These are phyloP conservation scores for Tulasnella sp. DNA, from an alignment of 768 basidiomycete genomes.

Conservation along the genomic window DNA sequence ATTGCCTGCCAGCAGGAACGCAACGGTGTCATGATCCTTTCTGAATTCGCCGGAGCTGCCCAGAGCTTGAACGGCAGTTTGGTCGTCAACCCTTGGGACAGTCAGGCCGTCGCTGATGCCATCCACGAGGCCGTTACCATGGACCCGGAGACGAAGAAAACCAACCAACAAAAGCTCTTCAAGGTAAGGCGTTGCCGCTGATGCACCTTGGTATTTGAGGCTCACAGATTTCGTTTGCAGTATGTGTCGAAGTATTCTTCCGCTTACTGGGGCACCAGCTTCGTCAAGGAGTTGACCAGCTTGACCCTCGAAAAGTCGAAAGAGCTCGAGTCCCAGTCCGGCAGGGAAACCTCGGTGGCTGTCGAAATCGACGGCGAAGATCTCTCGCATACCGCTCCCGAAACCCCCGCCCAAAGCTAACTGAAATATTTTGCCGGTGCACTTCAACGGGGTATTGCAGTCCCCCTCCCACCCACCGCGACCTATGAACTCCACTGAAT, in stretches of 20 bases:
- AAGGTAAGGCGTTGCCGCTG: slow-evolving; percentile 40
- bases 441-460: neutral
- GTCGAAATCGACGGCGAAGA: slow-evolving; percentile 11
- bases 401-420: neutral
- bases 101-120: slow-evolving; percentile 96
- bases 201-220: neutral
- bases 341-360: neutral
- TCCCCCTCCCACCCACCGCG: neutral
- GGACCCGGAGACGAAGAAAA: slow-evolving; percentile 69
- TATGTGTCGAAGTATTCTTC: slow-evolving; percentile 94
- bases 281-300: slow-evolving; percentile 40
- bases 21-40: slow-evolving; percentile 95
- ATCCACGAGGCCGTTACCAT: slow-evolving; percentile 93
- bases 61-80: slow-evolving; percentile 92
- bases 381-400: neutral
- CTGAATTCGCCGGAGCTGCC: slow-evolving; percentile 96
- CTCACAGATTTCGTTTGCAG: slow-evolving; percentile 24
- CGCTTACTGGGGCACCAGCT: slow-evolving; percentile 85
- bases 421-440: neutral
- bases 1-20: slow-evolving; percentile 88
- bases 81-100: slow-evolving; percentile 99
- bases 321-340: neutral
- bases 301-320: neutral
- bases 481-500: neutral
- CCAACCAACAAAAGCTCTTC: slow-evolving; percentile 92